Conservation (phyloP, 2,329 filamentous ascomycete genomes). For the Fonsecaea multimorphosa region DNA sequence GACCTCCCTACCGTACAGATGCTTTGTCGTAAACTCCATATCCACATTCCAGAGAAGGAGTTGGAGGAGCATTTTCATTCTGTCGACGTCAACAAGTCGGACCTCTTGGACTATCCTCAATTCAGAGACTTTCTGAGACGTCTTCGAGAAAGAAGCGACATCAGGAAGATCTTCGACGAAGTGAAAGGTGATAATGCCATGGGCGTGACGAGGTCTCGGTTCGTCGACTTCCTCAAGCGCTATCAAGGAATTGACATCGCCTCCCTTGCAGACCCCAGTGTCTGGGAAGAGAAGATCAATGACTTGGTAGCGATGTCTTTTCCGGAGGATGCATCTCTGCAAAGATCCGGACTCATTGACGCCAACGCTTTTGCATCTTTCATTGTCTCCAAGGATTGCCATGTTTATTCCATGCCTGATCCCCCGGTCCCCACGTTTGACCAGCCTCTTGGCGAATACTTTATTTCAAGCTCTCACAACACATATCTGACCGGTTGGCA, state of each 20-base stretch:
- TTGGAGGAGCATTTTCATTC: constrained; percentile 75
- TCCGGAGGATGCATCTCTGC: constrained; percentile 21
- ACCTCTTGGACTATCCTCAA: constrained; percentile 75
- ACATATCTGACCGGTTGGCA: constrained; percentile 94
- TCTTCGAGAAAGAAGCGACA: constrained; percentile 83
- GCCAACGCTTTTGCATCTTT: constrained; percentile 79
- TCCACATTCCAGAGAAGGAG: constrained; percentile 80
- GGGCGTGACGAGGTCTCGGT: constrained; percentile 74
- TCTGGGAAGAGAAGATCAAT: constrained; percentile 36
- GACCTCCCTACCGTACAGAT: constrained; percentile 79
- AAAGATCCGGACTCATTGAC: constrained; percentile 61
- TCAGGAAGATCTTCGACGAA: constrained; percentile 73
- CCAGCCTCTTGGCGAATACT: constrained; percentile 92
- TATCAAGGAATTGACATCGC: constrained; percentile 79
- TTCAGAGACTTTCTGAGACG: constrained; percentile 83
- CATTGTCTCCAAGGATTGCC: constrained; percentile 75
- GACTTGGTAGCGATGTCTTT: constrained; percentile 31
- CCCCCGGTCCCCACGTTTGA: constrained; percentile 71
- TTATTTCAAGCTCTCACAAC: constrained; percentile 98
- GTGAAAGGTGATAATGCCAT: constrained; percentile 63
- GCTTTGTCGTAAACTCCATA: constrained; percentile 87
- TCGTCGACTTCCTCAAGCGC: constrained; percentile 74
- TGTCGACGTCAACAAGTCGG: constrained; percentile 69
- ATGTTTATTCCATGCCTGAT: constrained; percentile 64
- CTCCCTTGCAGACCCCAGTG: constrained; percentile 52